A percentile compares a stretch with the other conserved stretches of the same genome.
Conservation (phyloP, 495 filamentous ascomycete species). For the Trichocladium uniseriatum region DNA sequence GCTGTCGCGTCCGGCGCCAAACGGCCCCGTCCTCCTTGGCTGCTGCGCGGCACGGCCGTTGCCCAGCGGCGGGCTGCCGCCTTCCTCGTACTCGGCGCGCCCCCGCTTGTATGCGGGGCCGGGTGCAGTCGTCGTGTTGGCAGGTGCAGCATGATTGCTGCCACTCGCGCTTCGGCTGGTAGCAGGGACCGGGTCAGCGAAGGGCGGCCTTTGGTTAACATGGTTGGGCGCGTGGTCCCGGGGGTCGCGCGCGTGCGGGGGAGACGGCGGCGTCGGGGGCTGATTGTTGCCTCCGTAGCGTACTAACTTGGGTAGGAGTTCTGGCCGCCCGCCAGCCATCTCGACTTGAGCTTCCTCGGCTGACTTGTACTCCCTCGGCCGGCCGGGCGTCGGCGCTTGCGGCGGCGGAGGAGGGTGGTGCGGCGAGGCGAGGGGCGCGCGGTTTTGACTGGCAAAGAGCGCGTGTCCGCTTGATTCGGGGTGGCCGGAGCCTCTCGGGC, state of each 20-base stretch:
- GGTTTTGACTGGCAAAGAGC: conserved; percentile 22
- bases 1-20: conserved; percentile 69
- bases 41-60: conserved; percentile 45
- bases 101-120: conserved; percentile 46
- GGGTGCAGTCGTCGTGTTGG: background rate
- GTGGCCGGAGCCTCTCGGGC: conserved; percentile 65
- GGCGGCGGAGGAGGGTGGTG: conserved; percentile 42
- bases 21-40: conserved; percentile 53
- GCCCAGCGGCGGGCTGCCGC: conserved; percentile 66
- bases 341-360: conserved; percentile 91
- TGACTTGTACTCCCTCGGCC: conserved; percentile 82
- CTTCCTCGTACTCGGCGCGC: conserved; percentile 83
- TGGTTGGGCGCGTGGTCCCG: background rate
- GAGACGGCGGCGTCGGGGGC: conserved; percentile 88
- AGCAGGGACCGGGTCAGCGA: conserved; percentile 1
- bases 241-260: conserved; percentile 37
- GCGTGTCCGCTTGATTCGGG: conserved; percentile 64
- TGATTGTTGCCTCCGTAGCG: conserved; percentile 85
- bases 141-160: conserved; percentile 1
- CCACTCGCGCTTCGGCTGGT: background rate
- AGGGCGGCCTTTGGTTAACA: background rate
- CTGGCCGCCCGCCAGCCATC: conserved; percentile 81
- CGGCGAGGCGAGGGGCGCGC: conserved; percentile 63
- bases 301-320: conserved; percentile 83
- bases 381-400: conserved; percentile 36